These are phyloP conservation scores for Colletotrichum australisinense DNA, from an alignment of 2,329 filamentous ascomycete species.

Conservation along the genomic window DNA sequence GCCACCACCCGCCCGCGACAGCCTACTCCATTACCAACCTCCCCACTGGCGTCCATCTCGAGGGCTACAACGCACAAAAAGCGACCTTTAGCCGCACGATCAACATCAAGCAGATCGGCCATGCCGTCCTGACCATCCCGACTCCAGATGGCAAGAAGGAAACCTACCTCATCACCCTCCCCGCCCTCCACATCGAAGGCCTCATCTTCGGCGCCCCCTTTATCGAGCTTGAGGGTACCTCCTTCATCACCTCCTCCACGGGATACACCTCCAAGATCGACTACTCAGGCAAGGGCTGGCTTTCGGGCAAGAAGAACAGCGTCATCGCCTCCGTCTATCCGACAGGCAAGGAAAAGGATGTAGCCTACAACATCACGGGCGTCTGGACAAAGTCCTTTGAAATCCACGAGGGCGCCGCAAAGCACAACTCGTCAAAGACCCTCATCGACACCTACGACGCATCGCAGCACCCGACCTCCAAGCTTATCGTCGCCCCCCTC, in stretches of 20 bases:
- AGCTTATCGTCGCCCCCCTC: constrained; percentile 77
- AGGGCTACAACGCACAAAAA: constrained; percentile 96
- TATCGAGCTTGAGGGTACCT: constrained; percentile 87
- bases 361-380: constrained; percentile 84
- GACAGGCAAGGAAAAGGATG: constrained; percentile 77
- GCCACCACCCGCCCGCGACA: constrained; percentile 93
- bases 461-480: constrained; percentile 67
- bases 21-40: constrained; percentile 94
- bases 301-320: constrained; percentile 95
- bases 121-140: constrained; percentile 84
- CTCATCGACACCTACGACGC: constrained; percentile 72
- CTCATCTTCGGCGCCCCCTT: constrained; percentile 89
- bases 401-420: constrained; percentile 74
- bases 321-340: constrained; percentile 81
- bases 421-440: constrained; percentile 60
- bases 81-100: constrained; percentile 95
- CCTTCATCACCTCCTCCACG: constrained; percentile 86
- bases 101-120: constrained; percentile 93
- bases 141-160: constrained; percentile 61
- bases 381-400: constrained; percentile 90
- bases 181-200: constrained; percentile 92
- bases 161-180: constrained; percentile 90
- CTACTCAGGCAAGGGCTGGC: constrained; percentile 93
- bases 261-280: constrained; percentile 92
- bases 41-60: constrained; percentile 80